phyloP scores from a whole-genome alignment of 495 filamentous ascomycete species.

The Immersiella caudata region DNA sequence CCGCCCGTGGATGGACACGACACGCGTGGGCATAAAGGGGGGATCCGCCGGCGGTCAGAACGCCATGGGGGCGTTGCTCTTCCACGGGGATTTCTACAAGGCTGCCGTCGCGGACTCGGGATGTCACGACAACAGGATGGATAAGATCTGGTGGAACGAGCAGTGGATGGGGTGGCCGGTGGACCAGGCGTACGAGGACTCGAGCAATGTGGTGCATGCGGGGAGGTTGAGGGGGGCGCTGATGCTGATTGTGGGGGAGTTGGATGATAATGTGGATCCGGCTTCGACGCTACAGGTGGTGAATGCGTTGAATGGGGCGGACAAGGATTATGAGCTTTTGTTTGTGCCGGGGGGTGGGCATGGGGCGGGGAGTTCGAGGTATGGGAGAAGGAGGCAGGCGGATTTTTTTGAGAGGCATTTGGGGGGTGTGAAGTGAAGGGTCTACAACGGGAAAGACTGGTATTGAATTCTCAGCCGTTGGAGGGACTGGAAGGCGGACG shows the following conservation, averaged over 20 bases:
- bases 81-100: constrained; percentile 35
- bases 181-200: constrained; percentile 28
- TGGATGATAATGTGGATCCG: constrained; percentile 33
- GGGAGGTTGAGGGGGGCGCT: constrained; percentile 26
- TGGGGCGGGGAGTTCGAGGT: constrained; percentile 20
- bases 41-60: constrained; percentile 31
- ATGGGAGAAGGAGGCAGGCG: constrained; percentile 21
- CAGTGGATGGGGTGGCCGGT: constrained; percentile 34
- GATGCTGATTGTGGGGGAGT: constrained; percentile 30
- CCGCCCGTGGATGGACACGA: constrained; percentile 31
- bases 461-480: no score
- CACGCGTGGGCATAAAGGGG: constrained; percentile 25
- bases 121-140: constrained; percentile 34
- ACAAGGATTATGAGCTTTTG: constrained; percentile 31
- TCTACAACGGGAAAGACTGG: no score
- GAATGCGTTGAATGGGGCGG: constrained; percentile 27
- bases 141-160: constrained; percentile 35
- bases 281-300: constrained; percentile 30
- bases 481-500: no score
- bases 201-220: constrained; percentile 30
- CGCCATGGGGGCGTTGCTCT: constrained; percentile 28
- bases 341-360: constrained; percentile 27
- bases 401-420: constrained; percentile 23
- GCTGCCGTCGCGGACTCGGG: constrained; percentile 29
- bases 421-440: constrained; percentile 1